Evolutionary conservation across 2,329 filamentous ascomycete species (phyloP).

Genomic region (Penicillium sp.): DNA sequence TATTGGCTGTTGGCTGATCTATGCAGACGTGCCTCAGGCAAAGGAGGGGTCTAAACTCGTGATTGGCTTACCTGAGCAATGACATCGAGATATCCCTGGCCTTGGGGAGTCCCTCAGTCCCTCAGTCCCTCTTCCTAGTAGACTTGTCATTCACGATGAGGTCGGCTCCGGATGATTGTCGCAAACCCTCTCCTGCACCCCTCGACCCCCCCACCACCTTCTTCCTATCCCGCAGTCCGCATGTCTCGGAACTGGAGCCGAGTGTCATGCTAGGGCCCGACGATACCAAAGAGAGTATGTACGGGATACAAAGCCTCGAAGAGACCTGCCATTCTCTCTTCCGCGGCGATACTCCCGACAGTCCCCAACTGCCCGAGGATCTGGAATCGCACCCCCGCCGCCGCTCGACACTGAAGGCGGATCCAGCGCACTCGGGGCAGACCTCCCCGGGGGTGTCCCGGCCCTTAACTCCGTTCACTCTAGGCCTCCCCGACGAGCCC

Average conservation of each 20-base stretch:
- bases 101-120: no score
- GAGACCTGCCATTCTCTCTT: constrained; percentile 49
- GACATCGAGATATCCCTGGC: neutral
- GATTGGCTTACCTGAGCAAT: constrained; percentile 10
- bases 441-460: constrained; percentile 35
- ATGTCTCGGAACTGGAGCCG: constrained; percentile 45
- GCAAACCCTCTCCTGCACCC: constrained; percentile 39
- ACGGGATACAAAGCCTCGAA: constrained; percentile 60
- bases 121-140: no score
- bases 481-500: constrained; percentile 49
- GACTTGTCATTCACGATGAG: constrained; percentile 36
- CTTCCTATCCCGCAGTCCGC: constrained; percentile 58
- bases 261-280: constrained; percentile 33
- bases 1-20: neutral
- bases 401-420: constrained; percentile 36
- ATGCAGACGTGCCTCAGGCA: constrained; percentile 4
- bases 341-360: constrained; percentile 12
- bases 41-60: constrained; percentile 11
- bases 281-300: constrained; percentile 48
- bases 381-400: constrained; percentile 27
- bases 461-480: constrained; percentile 50
- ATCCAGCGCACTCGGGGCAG: constrained; percentile 17
- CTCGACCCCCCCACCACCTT: constrained; percentile 57
- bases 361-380: constrained; percentile 18
- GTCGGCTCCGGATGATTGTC: constrained; percentile 38